Evolutionary conservation across 306 rosid species (phyloP).

Genomic region (Nissolia schottii): DNA sequence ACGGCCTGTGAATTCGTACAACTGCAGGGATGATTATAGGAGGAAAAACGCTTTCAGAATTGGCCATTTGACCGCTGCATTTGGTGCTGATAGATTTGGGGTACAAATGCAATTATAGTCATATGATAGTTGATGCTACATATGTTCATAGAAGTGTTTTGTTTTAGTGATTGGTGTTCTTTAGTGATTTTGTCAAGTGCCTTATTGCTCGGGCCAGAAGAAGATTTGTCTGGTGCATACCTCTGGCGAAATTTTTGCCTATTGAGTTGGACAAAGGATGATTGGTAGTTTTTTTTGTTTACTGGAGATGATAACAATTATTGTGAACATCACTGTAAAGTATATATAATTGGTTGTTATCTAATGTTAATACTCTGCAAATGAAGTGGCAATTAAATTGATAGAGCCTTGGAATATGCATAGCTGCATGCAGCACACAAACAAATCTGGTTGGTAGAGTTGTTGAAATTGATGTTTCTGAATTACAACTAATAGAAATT

Average conservation of each 20-base stretch:
- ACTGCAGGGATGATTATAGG: slow-evolving; percentile 45
- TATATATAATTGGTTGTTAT: neutral
- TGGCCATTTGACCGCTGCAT: slow-evolving; percentile 47
- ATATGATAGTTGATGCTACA: neutral
- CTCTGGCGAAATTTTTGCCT: neutral
- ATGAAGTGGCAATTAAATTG: neutral
- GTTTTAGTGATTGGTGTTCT: neutral
- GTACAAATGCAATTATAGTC: slow-evolving; percentile 6
- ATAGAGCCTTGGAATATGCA: too few relatives aligned
- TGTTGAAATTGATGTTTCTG: neutral
- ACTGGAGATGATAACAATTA: neutral
- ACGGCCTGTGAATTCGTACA: neutral
- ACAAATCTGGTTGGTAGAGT: neutral
- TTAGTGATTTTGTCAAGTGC: neutral
- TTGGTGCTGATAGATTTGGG: slow-evolving; percentile 23
- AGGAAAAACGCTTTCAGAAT: slow-evolving; percentile 38
- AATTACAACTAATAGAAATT: neutral
- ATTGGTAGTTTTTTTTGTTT: neutral
- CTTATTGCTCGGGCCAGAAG: neutral
- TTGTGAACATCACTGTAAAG: neutral
- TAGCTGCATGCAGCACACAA: neutral
- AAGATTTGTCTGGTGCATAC: neutral
- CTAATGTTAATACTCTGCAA: neutral
- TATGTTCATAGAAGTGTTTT: neutral
- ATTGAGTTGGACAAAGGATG: neutral